Evolutionary conservation across 768 basidiomycete species (phyloP).

Genomic region (Boletus reticulatus): DNA sequence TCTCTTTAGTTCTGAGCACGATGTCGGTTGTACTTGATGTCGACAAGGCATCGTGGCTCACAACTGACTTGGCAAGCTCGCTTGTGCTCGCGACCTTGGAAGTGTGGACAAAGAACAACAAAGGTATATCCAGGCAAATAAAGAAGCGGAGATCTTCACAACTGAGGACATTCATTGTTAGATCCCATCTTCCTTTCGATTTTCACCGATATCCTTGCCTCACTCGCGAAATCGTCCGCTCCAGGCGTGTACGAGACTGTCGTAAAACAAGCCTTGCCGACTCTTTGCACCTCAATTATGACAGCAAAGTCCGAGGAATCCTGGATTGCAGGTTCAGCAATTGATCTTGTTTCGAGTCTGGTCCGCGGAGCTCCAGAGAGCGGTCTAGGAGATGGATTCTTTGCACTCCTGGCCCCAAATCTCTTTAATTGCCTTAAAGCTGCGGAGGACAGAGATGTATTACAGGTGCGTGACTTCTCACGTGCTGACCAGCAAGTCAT

Average conservation of each 20-base stretch:
- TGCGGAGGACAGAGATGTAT: conserved; percentile 83
- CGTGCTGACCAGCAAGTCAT: background rate
- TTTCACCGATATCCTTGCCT: conserved; percentile 73
- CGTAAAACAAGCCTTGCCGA: conserved; percentile 70
- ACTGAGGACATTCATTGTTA: conserved; percentile 28
- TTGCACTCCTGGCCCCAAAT: conserved; percentile 67
- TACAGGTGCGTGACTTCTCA: conserved; percentile 52
- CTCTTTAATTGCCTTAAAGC: conserved; percentile 66
- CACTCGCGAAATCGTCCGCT: conserved; percentile 61
- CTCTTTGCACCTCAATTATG: conserved; percentile 63
- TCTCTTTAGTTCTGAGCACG: conserved; percentile 85
- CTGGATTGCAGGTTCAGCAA: conserved; percentile 75
- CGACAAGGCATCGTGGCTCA: conserved; percentile 71
- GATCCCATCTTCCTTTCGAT: conserved; percentile 91
- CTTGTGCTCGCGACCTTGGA: conserved; percentile 69
- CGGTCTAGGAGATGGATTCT: conserved; percentile 79
- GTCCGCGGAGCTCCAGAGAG: conserved; percentile 60
- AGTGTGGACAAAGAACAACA: conserved; percentile 85
- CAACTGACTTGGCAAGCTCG: conserved; percentile 59
- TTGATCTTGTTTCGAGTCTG: conserved; percentile 78
- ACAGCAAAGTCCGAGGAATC: conserved; percentile 59
- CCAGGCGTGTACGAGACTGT: conserved; percentile 68
- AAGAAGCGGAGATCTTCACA: background rate
- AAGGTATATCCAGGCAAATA: conserved; percentile 48
- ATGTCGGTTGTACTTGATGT: conserved; percentile 77